These are phyloP conservation scores for Artemisia tridentata DNA, from an alignment of 129 eudicot species.

Conservation along the genomic window DNA sequence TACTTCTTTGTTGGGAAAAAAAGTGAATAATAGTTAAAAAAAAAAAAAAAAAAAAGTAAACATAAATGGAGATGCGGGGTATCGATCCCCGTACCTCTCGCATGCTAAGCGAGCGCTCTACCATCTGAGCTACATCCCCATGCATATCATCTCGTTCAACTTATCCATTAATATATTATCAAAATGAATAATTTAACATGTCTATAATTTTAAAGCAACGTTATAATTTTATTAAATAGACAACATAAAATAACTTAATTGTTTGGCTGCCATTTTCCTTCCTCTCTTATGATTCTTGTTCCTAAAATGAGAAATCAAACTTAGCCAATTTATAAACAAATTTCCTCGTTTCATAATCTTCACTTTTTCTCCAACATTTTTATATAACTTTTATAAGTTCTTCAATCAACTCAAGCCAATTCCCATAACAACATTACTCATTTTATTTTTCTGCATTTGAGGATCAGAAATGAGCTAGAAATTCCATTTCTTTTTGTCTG, in stretches of 20 bases:
- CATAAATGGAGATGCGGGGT: slow-evolving; percentile 47
- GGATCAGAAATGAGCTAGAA: slow-evolving; percentile 39
- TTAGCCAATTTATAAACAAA: slow-evolving; percentile 5
- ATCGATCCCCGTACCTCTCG: slow-evolving; percentile 94
- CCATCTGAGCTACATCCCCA: slow-evolving; percentile 82
- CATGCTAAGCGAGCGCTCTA: slow-evolving; percentile 93
- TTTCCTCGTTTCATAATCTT: slow-evolving; percentile 18
- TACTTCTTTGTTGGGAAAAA: too few relatives aligned
- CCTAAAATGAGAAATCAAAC: neutral
- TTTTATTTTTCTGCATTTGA: slow-evolving; percentile 36
- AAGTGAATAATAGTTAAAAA: too few relatives aligned
- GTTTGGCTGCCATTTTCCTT: slow-evolving; percentile 7
- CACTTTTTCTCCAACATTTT: slow-evolving; percentile 29
- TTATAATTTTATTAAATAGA: too few relatives aligned
- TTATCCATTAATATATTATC: too few relatives aligned
- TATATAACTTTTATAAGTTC: neutral
- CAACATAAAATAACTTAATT: neutral
- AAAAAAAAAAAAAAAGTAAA: too few relatives aligned
- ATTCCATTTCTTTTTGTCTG: slow-evolving; percentile 37
- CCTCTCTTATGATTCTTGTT: slow-evolving; percentile 6
- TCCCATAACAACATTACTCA: slow-evolving; percentile 4
- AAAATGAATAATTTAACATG: too few relatives aligned
- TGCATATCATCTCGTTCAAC: too few relatives aligned
- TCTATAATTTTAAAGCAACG: too few relatives aligned
- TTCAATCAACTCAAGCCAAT: slow-evolving; percentile 25